Percentiles rank a stretch among this genome's conserved stretches.
phyloP scores from a whole-genome alignment of 148 eudicot genomes.

The Heliosperma pusillum region DNA sequence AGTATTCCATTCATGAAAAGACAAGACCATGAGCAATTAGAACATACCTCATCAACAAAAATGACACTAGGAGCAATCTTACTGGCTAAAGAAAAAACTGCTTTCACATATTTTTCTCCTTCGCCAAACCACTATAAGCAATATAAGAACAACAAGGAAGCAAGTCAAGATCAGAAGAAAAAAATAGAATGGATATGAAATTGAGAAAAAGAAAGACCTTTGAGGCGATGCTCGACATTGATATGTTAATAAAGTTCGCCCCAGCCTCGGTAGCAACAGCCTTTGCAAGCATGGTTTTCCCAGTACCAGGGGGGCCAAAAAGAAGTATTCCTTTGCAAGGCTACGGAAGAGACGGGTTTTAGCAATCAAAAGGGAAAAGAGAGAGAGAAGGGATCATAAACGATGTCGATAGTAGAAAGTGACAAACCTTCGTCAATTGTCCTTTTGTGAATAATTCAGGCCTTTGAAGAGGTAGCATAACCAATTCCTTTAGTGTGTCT shows the following conservation, averaged over 20 bases:
- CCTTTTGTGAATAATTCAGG: conserved; percentile 85
- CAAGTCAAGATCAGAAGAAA: not conserved
- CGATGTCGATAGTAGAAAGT: not conserved
- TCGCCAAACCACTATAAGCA: conserved; percentile 93
- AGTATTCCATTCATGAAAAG: not conserved
- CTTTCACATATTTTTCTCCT: conserved; percentile 96
- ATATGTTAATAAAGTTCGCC: conserved; percentile 95
- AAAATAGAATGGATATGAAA: not conserved
- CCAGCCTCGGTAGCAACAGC: conserved; percentile 99
- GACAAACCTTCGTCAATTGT: conserved; percentile 79
- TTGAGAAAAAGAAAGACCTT: conserved; percentile 41
- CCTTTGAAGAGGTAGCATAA: conserved; percentile 90
- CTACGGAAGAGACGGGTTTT: conserved; percentile 37
- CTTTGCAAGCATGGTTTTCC: conserved; percentile 98
- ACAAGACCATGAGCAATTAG: not conserved
- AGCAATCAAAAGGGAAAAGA: conserved; percentile 9
- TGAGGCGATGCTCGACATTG: conserved; percentile 92
- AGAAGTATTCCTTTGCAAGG: conserved; percentile 97
- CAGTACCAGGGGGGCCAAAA: conserved; percentile 99
- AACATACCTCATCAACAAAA: conserved; percentile 93
- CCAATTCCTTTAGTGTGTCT: conserved; percentile 80
- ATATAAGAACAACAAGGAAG: not conserved
- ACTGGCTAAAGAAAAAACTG: conserved; percentile 89
- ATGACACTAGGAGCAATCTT: conserved; percentile 93
- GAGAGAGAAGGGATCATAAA: not conserved